Percentiles rank a stretch among this genome's conserved stretches.
phyloP scores from a whole-genome alignment of 768 basidiomycete species.

The Podaxis rugospora region DNA sequence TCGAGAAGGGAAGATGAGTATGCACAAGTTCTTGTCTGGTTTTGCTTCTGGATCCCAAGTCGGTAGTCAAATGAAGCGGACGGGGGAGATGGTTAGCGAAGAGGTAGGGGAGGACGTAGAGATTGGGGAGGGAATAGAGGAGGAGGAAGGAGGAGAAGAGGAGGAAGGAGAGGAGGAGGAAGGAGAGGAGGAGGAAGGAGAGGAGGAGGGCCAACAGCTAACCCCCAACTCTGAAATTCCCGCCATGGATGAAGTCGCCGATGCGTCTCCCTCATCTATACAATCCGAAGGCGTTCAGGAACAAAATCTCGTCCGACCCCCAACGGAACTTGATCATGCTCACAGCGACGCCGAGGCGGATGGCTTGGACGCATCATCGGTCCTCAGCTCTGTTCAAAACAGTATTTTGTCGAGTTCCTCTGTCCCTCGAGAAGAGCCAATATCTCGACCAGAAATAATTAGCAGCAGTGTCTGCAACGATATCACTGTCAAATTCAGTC shows the following conservation, averaged over 20 bases:
- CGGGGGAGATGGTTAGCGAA: not conserved
- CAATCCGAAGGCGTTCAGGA: not conserved
- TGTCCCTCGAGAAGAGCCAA: constrained; percentile 10
- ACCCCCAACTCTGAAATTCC: not conserved
- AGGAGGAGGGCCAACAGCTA: not conserved
- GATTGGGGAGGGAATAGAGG: constrained; percentile 6
- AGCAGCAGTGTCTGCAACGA: constrained; percentile 25
- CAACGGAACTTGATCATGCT: not conserved
- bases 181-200: constrained; percentile 9
- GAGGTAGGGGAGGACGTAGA: constrained; percentile 17
- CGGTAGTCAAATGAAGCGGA: not conserved
- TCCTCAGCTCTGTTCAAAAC: constrained; percentile 16
- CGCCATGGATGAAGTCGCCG: constrained; percentile 8
- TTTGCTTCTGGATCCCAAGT: constrained; percentile 2
- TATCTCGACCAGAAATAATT: constrained; percentile 36
- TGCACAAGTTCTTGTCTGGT: constrained; percentile 8
- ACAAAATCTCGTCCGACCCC: not conserved
- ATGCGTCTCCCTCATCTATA: not conserved
- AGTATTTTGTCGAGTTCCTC: constrained; percentile 10
- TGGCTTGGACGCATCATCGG: constrained; percentile 15
- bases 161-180: constrained; percentile 13
- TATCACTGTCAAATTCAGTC: constrained; percentile 24
- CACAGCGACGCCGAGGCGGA: constrained; percentile 16
- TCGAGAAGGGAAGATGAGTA: constrained; percentile 6
- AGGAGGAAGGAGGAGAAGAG: constrained; percentile 16